Conservation (phyloP, 1,284 basidiomycete species). For the Mycena sp. region DNA sequence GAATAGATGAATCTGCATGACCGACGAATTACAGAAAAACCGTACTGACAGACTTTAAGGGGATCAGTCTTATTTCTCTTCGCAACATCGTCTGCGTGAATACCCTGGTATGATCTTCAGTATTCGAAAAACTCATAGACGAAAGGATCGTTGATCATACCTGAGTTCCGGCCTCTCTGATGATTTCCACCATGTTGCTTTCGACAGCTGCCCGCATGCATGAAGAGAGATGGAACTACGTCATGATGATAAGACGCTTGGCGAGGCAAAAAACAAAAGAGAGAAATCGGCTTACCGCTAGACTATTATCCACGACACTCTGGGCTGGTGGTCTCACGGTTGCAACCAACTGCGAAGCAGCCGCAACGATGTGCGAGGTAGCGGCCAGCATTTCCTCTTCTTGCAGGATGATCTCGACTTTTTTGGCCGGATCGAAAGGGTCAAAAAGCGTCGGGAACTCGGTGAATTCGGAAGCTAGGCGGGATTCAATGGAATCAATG, state of each 20-base stretch:
- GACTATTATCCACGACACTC: constrained; percentile 21
- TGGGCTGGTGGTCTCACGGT: constrained; percentile 25
- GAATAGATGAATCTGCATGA: not conserved
- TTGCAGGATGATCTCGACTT: constrained; percentile 5
- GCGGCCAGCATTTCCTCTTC: constrained; percentile 17
- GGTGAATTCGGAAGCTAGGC: constrained; percentile 4
- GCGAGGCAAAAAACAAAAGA: not conserved
- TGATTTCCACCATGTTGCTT: constrained; percentile 28
- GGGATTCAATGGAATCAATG: constrained; percentile 15
- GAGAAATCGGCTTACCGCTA: not conserved
- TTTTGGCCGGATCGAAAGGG: not conserved
- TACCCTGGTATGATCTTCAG: constrained; percentile 10
- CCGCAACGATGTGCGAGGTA: constrained; percentile 21
- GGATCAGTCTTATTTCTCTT: constrained; percentile 18
- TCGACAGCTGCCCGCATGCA: constrained; percentile 21
- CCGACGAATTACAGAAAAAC: not conserved
- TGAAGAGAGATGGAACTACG: constrained; percentile 17
- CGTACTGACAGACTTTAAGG: constrained; percentile 7
- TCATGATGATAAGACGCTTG: not conserved
- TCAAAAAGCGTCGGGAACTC: constrained; percentile 3
- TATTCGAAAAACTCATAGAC: not conserved
- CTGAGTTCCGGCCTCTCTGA: constrained; percentile 18
- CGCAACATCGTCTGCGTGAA: constrained; percentile 24
- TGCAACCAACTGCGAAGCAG: constrained; percentile 27
- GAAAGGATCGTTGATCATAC: not conserved